Base-by-base conservation (phyloP, 495 filamentous ascomycete species). In the Penicillium canariense region DNA sequence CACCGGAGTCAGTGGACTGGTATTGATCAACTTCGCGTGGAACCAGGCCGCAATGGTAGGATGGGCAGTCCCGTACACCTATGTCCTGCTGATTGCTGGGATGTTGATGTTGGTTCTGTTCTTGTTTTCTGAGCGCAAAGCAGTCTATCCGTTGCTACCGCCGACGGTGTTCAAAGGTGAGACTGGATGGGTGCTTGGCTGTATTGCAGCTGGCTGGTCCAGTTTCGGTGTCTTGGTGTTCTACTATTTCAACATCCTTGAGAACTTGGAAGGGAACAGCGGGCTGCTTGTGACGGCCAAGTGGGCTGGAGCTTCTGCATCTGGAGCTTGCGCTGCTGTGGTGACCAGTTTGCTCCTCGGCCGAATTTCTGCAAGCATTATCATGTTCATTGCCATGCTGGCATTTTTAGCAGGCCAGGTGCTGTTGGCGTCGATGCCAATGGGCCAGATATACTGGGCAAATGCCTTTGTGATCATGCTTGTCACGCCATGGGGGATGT, bases 21-120 rank as follows among this genome's bases (percentile, higher is more conserved):
- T 86, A 9, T 65, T 87, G n/a, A 68, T 84, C 64, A 84, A 84
- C 55, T 75, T 84, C 50, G 73, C 81, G 0, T 82, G 77, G 81
- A 87, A 87, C 50, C 84, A 86, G 53, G 84, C 74, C 0, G 71
- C 83, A 0, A 64, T 78, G 9, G 81, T 79, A 5, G 83, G 83
- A 10, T 88, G 85, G 85, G 28, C 55, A 23, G 63, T 61, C 27
- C 76, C 83, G 0, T 81, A 84, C 42, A 72, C 70, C 28, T 83
- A 83, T 52, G 66, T 74, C 6, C 62, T 80, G 11, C 67, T 88
- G n/a, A 77, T 83, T 28, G 30, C 84, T 17, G 83, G 83, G 1
- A 30, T 84, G 26, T 30, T 83, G 10, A 54, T 77, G 10, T 56
- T 87, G 8, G 68, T 46, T 2, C 46, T 68, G 0, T 88, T 88